phyloP scores from a whole-genome alignment of 306 rosid species.

The Cicer chorassanicum region DNA sequence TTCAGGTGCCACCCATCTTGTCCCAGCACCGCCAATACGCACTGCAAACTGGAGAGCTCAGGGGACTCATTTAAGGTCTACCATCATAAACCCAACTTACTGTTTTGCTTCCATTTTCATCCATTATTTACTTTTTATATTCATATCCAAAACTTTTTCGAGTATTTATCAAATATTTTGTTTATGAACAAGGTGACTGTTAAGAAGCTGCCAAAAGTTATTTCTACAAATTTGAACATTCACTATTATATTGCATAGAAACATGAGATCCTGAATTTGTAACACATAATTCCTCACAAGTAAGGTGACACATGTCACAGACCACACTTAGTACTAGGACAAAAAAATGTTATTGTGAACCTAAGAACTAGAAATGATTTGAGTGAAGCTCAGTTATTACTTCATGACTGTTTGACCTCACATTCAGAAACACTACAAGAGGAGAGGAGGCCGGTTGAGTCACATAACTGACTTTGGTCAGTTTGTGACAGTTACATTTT shows the following conservation, averaged over 20 bases:
- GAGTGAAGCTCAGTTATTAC: slow-evolving; percentile 27
- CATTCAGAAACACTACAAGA: no score
- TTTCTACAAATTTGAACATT: background rate
- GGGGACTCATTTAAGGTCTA: slow-evolving; percentile 47
- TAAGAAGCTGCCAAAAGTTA: background rate
- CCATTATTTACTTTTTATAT: slow-evolving; percentile 11
- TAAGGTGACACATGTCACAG: background rate
- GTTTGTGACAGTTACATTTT: no score
- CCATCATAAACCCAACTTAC: slow-evolving; percentile 22
- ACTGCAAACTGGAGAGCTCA: slow-evolving; percentile 79
- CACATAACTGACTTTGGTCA: no score
- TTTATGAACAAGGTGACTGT: background rate
- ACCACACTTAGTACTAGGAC: background rate
- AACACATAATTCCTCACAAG: background rate
- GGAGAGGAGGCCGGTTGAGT: no score
- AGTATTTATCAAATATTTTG: slow-evolving; percentile 25
- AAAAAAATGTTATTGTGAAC: background rate
- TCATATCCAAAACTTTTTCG: slow-evolving; percentile 17
- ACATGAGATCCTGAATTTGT: background rate
- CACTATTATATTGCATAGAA: background rate
- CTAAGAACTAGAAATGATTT: slow-evolving; percentile 27
- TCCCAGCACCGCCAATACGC: slow-evolving; percentile 76
- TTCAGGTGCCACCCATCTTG: slow-evolving; percentile 58
- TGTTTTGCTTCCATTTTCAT: slow-evolving; percentile 27
- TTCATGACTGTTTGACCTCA: background rate